Conservation (phyloP, 2,329 filamentous ascomycete genomes). For the Aurifilum marmelostoma region DNA sequence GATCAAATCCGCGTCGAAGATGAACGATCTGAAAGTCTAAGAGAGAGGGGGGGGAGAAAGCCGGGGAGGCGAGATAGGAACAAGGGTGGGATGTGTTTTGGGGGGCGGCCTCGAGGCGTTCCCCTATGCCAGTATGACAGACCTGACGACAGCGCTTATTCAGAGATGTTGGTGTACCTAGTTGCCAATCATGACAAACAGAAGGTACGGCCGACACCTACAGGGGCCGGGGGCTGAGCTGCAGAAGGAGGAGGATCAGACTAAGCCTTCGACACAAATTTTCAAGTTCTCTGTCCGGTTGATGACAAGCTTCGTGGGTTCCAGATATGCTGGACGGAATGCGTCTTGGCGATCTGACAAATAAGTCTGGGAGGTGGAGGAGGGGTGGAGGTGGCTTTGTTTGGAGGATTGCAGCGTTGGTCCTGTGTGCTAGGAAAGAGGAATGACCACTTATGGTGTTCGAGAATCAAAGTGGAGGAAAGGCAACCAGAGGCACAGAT, state of each 20-base stretch:
- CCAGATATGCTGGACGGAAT: background rate
- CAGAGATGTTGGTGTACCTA: constrained; percentile 27
- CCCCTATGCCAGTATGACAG: constrained; percentile 22
- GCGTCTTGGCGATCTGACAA: background rate
- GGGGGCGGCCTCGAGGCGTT: constrained; percentile 27
- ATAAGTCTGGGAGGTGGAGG: too few relatives aligned
- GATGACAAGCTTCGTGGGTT: constrained; percentile 1
- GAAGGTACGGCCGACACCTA: constrained; percentile 13
- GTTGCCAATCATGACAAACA: constrained; percentile 26
- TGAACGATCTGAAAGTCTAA: constrained; percentile 17
- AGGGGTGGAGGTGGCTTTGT: too few relatives aligned
- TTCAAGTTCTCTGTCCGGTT: constrained; percentile 10
- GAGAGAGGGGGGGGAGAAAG: background rate
- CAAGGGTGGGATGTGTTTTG: constrained; percentile 17
- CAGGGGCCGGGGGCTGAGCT: constrained; percentile 5
- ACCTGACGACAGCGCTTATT: constrained; percentile 30
- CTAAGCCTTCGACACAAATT: constrained; percentile 9
- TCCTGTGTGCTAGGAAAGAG: background rate
- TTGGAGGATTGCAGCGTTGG: background rate
- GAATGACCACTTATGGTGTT: background rate
- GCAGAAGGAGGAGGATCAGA: constrained; percentile 19
- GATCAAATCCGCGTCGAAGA: constrained; percentile 16
- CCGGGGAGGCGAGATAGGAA: constrained; percentile 20
- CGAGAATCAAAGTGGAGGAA: constrained; percentile 25
- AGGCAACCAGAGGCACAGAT: constrained; percentile 20